Percentiles rank a stretch among this genome's conserved stretches.
Conservation (phyloP, 495 filamentous ascomycete species). For the Tuber indicum region DNA sequence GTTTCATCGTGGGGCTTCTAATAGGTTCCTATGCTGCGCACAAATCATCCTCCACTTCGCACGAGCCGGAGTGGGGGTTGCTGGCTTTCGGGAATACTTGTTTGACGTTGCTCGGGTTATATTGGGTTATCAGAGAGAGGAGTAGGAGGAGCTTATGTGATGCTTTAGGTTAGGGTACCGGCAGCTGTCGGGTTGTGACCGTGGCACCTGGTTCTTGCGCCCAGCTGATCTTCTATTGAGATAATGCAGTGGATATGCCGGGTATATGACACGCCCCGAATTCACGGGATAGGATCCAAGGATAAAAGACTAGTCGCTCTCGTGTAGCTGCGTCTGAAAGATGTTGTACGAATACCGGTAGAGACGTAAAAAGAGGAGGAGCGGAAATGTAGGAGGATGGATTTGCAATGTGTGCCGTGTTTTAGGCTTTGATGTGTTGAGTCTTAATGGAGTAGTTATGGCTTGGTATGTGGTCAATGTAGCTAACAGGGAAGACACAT, state of each 20-base stretch:
- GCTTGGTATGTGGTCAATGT: background rate
- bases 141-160: background rate
- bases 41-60: background rate
- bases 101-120: background rate
- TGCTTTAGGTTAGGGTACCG: background rate
- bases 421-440: background rate
- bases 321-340: background rate
- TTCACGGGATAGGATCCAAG: background rate
- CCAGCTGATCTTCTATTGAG: background rate
- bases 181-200: background rate
- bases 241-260: background rate
- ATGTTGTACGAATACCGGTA: background rate
- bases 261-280: background rate
- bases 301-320: background rate
- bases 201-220: background rate
- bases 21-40: background rate
- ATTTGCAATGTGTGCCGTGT: background rate
- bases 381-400: background rate
- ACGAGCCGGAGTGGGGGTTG: background rate
- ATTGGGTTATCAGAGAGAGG: too few species aligned
- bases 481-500: background rate
- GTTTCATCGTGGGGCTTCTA: background rate
- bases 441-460: background rate
- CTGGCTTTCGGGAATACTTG: background rate
- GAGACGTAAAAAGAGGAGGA: background rate